A percentile compares a stretch with the other conserved stretches of the same genome.
phyloP scores from a whole-genome alignment of 805 yeast genomes.

The Metschnikowia drakensbergensis region DNA sequence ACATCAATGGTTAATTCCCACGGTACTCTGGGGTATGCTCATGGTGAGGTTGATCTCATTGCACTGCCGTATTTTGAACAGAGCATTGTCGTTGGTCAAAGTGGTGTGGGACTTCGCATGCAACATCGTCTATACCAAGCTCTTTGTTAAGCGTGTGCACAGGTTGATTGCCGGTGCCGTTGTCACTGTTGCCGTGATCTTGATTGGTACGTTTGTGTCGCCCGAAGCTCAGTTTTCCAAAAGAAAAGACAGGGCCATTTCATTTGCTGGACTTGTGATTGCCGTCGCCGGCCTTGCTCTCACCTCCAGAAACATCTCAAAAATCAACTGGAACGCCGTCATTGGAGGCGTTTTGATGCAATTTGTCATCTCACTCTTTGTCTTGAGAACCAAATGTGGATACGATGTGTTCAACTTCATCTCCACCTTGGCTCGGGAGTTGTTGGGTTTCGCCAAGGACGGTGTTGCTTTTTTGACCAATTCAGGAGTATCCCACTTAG shows the following conservation, averaged over 20 bases:
- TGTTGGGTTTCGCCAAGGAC: constrained; percentile 53
- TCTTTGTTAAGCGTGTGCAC: constrained; percentile 39
- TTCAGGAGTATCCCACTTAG: constrained; percentile 33
- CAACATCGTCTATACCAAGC: constrained; percentile 31
- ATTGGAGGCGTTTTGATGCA: constrained; percentile 59
- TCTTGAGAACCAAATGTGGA: constrained; percentile 56
- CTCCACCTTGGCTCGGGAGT: constrained; percentile 52
- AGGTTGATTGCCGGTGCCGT: constrained; percentile 44
- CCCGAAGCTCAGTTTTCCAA: constrained; percentile 44
- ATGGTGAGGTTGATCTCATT: constrained; percentile 51
- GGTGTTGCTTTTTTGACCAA: constrained; percentile 60
- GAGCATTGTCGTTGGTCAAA: constrained; percentile 12
- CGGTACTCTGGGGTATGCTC: constrained; percentile 47
- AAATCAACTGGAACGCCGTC: constrained; percentile 56
- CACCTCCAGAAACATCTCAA: constrained; percentile 44
- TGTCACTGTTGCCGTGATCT: constrained; percentile 44
- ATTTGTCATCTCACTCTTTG: constrained; percentile 56
- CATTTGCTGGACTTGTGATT: constrained; percentile 53
- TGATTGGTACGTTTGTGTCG: constrained; percentile 54
- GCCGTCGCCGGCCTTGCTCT: constrained; percentile 41
- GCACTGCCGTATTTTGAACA: constrained; percentile 34
- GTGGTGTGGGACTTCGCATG: constrained; percentile 27
- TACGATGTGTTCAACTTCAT: constrained; percentile 61
- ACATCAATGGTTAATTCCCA: constrained; percentile 55
- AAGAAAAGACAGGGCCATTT: constrained; percentile 51